Evolutionary conservation across 2,329 filamentous ascomycete species (phyloP).

Genomic region (Monosporascus sp.): DNA sequence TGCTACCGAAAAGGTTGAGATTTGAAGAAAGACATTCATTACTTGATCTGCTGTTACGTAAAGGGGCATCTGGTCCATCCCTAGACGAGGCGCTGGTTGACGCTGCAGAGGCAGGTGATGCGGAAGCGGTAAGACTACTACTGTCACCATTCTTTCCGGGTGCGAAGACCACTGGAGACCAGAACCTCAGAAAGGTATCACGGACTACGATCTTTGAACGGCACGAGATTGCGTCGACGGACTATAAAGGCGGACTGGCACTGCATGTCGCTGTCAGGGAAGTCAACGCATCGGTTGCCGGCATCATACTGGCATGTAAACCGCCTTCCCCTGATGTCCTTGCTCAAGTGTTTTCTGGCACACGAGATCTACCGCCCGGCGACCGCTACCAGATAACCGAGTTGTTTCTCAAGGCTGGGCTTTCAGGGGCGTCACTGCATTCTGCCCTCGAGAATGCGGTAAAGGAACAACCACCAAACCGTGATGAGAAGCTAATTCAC

Average conservation of each 20-base stretch:
- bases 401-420: constrained; percentile 42
- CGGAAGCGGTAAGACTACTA: constrained; percentile 41
- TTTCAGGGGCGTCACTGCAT: constrained; percentile 42
- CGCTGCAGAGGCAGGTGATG: constrained; percentile 42
- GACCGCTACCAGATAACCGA: constrained; percentile 45
- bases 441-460: constrained; percentile 48
- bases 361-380: constrained; percentile 34
- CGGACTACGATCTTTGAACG: constrained; percentile 31
- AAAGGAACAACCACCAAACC: constrained; percentile 37
- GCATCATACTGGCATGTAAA: constrained; percentile 39
- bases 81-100: constrained; percentile 47
- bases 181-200: constrained; percentile 22
- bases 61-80: constrained; percentile 42
- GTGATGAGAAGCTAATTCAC: constrained; percentile 47
- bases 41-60: constrained; percentile 40
- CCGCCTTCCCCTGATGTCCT: constrained; percentile 42
- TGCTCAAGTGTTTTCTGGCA: constrained; percentile 42
- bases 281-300: constrained; percentile 38
- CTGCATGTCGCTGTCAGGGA: constrained; percentile 43
- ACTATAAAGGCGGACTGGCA: constrained; percentile 46
- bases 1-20: constrained; percentile 41
- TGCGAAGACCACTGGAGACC: constrained; percentile 19
- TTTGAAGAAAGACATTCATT: constrained; percentile 40
- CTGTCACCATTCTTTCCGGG: constrained; percentile 42
- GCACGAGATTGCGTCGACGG: constrained; percentile 47